Conservation (phyloP, 2,329 filamentous ascomycete species). For the Myriosclerotinia duriaeana region DNA sequence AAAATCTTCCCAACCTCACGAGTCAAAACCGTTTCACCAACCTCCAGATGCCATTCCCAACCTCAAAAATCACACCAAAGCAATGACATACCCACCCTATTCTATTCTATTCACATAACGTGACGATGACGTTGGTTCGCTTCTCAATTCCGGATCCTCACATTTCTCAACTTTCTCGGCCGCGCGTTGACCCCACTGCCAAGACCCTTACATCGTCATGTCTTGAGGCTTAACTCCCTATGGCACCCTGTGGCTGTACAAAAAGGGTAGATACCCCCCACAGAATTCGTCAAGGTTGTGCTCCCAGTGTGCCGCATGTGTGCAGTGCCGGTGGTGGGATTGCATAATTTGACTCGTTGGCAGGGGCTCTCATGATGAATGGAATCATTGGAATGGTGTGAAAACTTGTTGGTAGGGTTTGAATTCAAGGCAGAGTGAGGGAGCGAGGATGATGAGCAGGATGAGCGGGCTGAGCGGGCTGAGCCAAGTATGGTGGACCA, state of each 20-base stretch:
- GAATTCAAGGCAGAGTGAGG: too few relatives aligned
- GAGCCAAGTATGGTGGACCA: too few relatives aligned
- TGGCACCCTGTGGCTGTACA: neutral
- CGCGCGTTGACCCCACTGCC: conserved; percentile 1
- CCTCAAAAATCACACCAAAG: neutral
- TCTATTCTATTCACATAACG: neutral
- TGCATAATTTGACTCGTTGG: too few relatives aligned
- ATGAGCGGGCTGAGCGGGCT: too few relatives aligned
- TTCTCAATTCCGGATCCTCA: neutral
- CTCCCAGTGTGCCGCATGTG: too few relatives aligned
- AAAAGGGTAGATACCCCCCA: too few relatives aligned
- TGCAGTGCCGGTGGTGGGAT: too few relatives aligned
- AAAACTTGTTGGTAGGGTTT: too few relatives aligned
- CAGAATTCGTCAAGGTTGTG: neutral
- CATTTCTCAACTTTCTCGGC: neutral
- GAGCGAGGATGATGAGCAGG: too few relatives aligned
- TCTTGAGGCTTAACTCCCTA: neutral
- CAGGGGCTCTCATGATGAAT: too few relatives aligned
- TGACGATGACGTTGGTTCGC: neutral
- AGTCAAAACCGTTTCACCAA: neutral
- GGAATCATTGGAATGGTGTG: too few relatives aligned
- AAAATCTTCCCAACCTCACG: too few relatives aligned
- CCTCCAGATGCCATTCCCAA: neutral
- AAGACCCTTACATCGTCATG: neutral
- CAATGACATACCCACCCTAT: neutral